phyloP scores from a whole-genome alignment of 2,329 filamentous ascomycete species.

The Colletotrichum theobromicola region DNA sequence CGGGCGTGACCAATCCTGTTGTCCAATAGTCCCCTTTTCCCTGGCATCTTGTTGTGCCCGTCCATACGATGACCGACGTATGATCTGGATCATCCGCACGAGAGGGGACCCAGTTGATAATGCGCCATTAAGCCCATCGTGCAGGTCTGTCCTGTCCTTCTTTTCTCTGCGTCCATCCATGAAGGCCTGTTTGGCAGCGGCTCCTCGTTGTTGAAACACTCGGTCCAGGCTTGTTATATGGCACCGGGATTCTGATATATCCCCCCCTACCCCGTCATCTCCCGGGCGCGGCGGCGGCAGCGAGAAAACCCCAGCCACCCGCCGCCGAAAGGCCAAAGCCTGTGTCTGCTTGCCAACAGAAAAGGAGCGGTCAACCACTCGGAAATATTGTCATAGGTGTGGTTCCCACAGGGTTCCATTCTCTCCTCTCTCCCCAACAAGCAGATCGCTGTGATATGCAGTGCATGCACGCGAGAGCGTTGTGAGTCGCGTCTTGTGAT shows the following conservation, averaged over 20 bases:
- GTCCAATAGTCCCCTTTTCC: background rate
- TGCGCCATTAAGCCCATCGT: background rate
- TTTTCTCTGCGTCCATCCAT: background rate
- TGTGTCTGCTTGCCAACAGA: background rate
- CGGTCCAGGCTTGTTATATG: constrained; percentile 9
- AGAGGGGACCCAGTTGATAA: background rate
- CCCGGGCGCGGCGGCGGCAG: background rate
- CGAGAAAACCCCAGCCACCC: background rate
- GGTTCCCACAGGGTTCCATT: background rate
- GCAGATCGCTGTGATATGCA: background rate
- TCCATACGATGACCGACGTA: background rate
- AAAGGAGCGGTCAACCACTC: constrained; percentile 15
- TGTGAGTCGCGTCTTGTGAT: background rate
- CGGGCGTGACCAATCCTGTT: background rate
- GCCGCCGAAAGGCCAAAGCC: background rate
- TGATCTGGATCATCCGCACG: background rate
- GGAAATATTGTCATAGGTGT: background rate
- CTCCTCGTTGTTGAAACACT: constrained; percentile 17
- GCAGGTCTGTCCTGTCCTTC: background rate
- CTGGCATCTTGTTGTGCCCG: background rate
- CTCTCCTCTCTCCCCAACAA: background rate
- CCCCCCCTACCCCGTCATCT: constrained; percentile 5
- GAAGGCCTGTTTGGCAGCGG: background rate
- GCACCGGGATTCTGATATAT: constrained; percentile 10
- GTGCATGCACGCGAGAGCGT: background rate